Conservation (phyloP, 768 basidiomycete species). For the Holtermanniella nyarrowii region DNA sequence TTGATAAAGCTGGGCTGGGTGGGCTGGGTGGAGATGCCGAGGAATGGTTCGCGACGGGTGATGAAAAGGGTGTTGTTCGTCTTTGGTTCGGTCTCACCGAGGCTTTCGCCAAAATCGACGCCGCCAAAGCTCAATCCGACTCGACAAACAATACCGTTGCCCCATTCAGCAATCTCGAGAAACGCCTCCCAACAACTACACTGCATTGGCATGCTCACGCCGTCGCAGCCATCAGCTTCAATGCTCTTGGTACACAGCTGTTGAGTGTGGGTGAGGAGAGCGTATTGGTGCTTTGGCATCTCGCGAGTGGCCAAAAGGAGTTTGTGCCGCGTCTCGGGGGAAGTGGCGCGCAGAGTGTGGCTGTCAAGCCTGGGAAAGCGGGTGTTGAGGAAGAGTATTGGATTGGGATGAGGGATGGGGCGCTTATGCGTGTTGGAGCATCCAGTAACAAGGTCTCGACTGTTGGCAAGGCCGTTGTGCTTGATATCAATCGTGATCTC, state of each 20-base stretch:
- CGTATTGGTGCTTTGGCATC: constrained; percentile 93
- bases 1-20: constrained; percentile 34
- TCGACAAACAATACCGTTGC: constrained; percentile 2
- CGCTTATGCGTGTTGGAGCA: constrained; percentile 62
- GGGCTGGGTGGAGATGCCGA: constrained; percentile 37
- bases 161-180: constrained; percentile 34
- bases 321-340: constrained; percentile 88
- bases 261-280: constrained; percentile 91
- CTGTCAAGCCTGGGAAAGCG: constrained; percentile 41
- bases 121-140: constrained; percentile 4
- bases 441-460: constrained; percentile 57
- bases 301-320: constrained; percentile 77
- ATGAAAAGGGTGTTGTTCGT: constrained; percentile 68
- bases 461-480: constrained; percentile 46
- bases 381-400: constrained; percentile 63
- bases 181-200: constrained; percentile 69
- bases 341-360: constrained; percentile 58
- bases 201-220: constrained; percentile 97
- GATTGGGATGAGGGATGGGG: constrained; percentile 70
- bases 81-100: constrained; percentile 87
- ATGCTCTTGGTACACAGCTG: constrained; percentile 80
- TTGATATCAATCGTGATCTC: constrained; percentile 61
- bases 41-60: constrained; percentile 92
- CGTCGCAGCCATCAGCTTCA: constrained; percentile 75
- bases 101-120: constrained; percentile 24